A percentile compares a stretch with the other conserved stretches of the same genome.
phyloP scores from a whole-genome alignment of 2,329 filamentous ascomycete species.

The Westerdykella ornata region DNA sequence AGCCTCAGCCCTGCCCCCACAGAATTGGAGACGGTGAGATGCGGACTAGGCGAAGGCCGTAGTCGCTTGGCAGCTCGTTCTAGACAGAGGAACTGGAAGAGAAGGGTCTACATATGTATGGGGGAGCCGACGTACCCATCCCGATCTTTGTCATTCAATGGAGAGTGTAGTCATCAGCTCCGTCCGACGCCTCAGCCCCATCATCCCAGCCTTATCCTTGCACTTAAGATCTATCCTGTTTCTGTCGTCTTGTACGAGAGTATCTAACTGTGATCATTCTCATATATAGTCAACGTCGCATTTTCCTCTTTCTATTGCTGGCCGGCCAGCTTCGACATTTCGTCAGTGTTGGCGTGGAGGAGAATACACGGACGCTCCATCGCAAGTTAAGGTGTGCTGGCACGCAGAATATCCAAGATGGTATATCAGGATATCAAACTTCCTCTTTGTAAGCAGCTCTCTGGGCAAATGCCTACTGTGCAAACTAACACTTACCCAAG shows the following conservation, averaged over 20 bases:
- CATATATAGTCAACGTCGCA: no score
- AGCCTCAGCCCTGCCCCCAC: not conserved
- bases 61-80: not conserved
- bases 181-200: not conserved
- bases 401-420: constrained; percentile 6
- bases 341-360: no score
- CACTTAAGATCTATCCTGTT: not conserved
- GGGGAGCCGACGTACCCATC: not conserved
- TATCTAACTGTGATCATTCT: no score
- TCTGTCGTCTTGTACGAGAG: no score
- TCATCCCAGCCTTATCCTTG: not conserved
- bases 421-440: constrained; percentile 20
- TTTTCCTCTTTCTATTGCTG: no score
- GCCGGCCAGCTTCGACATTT: no score
- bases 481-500: constrained; percentile 9
- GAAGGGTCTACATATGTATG: not conserved
- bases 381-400: not conserved
- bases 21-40: not conserved
- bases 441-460: constrained; percentile 14
- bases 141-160: constrained; percentile 5
- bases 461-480: not conserved
- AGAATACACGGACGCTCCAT: not conserved
- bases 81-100: no score
- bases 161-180: constrained; percentile 6
- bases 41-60: not conserved